phyloP scores from a whole-genome alignment of 345 rosid species.

The Salix brachista region DNA sequence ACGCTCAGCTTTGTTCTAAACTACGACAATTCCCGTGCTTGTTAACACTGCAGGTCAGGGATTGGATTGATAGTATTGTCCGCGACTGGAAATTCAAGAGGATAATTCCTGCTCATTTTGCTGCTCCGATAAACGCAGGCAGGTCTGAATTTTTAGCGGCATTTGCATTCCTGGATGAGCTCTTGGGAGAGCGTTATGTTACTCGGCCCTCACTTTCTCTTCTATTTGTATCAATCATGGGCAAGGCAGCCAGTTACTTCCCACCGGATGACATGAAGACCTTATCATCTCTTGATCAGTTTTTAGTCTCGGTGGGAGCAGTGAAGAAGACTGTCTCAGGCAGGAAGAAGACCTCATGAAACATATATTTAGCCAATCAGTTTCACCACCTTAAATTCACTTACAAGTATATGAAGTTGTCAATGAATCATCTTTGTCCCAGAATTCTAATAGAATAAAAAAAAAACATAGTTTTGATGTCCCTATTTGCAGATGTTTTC shows the following conservation, averaged over 20 bases:
- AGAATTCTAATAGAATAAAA: background rate
- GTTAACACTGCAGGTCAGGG: constrained; percentile 57
- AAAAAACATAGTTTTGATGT: background rate
- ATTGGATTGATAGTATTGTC: constrained; percentile 81
- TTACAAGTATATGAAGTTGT: background rate
- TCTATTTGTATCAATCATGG: constrained; percentile 66
- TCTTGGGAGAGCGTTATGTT: constrained; percentile 62
- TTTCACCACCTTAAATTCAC: background rate
- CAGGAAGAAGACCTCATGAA: constrained; percentile 37
- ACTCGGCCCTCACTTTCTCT: constrained; percentile 69
- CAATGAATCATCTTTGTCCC: background rate
- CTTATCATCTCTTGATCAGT: constrained; percentile 83
- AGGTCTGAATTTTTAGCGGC: constrained; percentile 85
- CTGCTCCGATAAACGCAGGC: constrained; percentile 76
- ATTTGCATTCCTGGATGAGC: constrained; percentile 83
- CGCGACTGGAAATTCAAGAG: constrained; percentile 89
- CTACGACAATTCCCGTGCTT: background rate
- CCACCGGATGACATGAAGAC: constrained; percentile 98
- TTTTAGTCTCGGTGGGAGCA: constrained; percentile 82
- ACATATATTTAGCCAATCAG: background rate
- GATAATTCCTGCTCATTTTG: constrained; percentile 95
- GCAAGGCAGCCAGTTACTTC: constrained; percentile 92
- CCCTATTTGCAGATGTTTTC: background rate
- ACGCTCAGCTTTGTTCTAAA: constrained; percentile 2
- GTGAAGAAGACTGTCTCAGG: constrained; percentile 93